Evolutionary conservation across 495 filamentous ascomycete species (phyloP).

Genomic region (Hypoxylon rickii): DNA sequence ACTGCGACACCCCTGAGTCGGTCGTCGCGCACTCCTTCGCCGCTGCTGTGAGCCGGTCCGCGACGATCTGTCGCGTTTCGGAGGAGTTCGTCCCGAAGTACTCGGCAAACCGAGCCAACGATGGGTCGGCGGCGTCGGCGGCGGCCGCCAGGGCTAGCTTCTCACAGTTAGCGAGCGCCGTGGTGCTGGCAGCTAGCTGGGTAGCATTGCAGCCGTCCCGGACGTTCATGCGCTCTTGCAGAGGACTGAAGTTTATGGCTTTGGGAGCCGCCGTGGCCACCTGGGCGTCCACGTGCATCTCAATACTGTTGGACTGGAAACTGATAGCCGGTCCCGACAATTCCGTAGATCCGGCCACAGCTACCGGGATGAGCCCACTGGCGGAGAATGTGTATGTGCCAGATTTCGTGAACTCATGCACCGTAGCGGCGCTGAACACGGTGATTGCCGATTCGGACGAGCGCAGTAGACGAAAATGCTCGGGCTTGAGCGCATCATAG

Average conservation of each 20-base stretch:
- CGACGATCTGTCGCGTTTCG: constrained; percentile 15
- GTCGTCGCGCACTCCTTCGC: constrained; percentile 25
- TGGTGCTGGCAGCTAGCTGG: constrained; percentile 12
- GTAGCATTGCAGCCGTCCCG: constrained; percentile 19
- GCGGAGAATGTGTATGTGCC: constrained; percentile 21
- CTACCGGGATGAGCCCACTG: constrained; percentile 14
- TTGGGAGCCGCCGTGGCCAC: constrained; percentile 6
- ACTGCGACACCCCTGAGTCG: constrained; percentile 7
- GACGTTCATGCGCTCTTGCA: constrained; percentile 16
- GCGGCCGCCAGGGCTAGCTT: constrained; percentile 15
- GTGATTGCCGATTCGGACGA: constrained; percentile 15
- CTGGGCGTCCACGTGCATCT: constrained; percentile 4
- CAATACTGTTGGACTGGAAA: constrained; percentile 20
- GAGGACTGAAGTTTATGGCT: background rate
- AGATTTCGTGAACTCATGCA: constrained; percentile 21
- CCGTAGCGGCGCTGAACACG: constrained; percentile 13
- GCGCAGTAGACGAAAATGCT: constrained; percentile 17
- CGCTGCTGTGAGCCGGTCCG: constrained; percentile 11
- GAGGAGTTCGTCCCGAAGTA: constrained; percentile 28
- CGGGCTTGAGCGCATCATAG: constrained; percentile 16
- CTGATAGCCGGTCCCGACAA: constrained; percentile 11
- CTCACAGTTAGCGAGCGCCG: constrained; percentile 16
- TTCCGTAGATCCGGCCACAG: constrained; percentile 9
- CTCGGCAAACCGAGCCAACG: constrained; percentile 26
- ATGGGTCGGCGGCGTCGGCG: constrained; percentile 13